Conservation (phyloP, 139 green algal species). For the Coccomyxa sp. region DNA sequence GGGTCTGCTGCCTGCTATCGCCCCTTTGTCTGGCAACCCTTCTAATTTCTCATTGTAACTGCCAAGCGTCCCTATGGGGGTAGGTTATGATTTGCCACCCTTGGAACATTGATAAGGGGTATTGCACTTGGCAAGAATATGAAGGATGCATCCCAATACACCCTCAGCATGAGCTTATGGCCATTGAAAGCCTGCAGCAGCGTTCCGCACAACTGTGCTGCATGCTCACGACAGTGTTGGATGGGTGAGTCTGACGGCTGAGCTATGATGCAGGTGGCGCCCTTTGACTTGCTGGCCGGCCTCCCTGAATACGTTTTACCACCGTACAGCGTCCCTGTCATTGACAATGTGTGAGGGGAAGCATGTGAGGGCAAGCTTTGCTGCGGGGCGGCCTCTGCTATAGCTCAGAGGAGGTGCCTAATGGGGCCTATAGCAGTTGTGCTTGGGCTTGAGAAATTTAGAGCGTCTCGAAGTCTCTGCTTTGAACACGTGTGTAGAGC, state of each 20-base stretch:
- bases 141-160: background rate
- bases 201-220: background rate
- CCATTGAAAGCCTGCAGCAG: background rate
- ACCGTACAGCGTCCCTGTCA: too few relatives aligned
- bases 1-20: too few relatives aligned
- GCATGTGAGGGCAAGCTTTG: too few relatives aligned
- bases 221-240: background rate
- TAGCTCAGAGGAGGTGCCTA: too few relatives aligned
- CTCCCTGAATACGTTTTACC: conserved; percentile 20
- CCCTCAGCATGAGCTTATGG: background rate
- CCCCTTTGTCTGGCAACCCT: background rate
- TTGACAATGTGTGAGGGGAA: too few relatives aligned
- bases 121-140: background rate
- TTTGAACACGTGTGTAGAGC: too few relatives aligned
- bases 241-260: background rate
- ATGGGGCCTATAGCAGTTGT: too few relatives aligned
- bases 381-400: too few relatives aligned
- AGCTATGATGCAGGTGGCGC: conserved; percentile 48
- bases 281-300: conserved; percentile 43
- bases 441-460: too few relatives aligned
- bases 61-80: background rate
- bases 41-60: background rate
- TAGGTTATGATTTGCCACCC: background rate
- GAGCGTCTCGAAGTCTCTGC: too few relatives aligned
- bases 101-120: background rate